Evolutionary conservation across 1,284 basidiomycete genomes (phyloP).

Genomic region (Pascua sp.): DNA sequence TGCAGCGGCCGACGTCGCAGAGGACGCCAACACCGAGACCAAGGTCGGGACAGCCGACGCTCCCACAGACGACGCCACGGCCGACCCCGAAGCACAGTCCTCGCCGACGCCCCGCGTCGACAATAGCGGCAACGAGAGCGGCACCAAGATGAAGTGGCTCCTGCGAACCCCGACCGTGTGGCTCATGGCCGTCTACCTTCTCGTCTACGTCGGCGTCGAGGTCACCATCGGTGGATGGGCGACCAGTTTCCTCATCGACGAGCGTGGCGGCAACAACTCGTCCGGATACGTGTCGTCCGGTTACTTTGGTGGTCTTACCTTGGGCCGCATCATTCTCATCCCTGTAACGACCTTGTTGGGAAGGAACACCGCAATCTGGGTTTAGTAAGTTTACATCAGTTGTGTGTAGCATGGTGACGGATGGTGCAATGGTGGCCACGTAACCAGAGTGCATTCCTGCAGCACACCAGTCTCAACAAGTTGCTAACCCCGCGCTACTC

Average conservation of each 20-base stretch:
- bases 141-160: constrained; percentile 43
- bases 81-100: background rate
- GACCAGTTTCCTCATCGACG: constrained; percentile 40
- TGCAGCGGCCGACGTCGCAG: background rate
- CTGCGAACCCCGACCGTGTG: constrained; percentile 30
- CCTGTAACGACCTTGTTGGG: constrained; percentile 42
- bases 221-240: constrained; percentile 45
- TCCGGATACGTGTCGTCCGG: constrained; percentile 42
- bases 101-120: background rate
- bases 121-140: constrained; percentile 13
- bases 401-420: too few species aligned
- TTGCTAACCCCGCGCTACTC: too few species aligned
- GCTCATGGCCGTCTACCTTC: constrained; percentile 37
- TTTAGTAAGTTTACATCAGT: constrained; percentile 30
- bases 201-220: constrained; percentile 44
- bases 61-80: background rate
- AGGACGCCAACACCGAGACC: background rate
- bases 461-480: too few species aligned
- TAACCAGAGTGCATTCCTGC: background rate
- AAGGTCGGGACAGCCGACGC: background rate
- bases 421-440: too few species aligned
- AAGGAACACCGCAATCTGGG: constrained; percentile 32
- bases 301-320: constrained; percentile 43
- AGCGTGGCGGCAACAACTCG: constrained; percentile 35
- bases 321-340: constrained; percentile 41